Evolutionary conservation across 164 flowering plant genomes (phyloP), one percentile per base, ranked within the genome.

Genomic region (Chloranthus sessilifolius): DNA sequence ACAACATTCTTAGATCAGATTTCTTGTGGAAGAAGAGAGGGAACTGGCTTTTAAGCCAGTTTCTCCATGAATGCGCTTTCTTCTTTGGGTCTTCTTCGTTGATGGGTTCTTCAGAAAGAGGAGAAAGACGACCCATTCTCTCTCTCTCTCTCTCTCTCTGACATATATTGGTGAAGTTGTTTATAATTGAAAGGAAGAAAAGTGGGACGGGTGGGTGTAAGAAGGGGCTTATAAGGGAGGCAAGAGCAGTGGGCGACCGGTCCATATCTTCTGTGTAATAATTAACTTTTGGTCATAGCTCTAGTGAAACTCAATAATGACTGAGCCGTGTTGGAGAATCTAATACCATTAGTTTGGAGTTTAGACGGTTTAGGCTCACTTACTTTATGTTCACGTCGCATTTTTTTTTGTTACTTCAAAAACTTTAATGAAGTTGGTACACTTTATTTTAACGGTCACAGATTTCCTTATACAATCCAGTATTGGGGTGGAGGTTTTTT

Each of bases 41-140:
- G 43, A 81, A 51, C 33, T 75, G 85, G 53, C 47, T 68, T 28
- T 66, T 80, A 48, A 85, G 57, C 95, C 95, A 85, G 43, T 63
- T 68, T 25, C 66, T 40, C 87, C 87, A 82, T 51, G 72, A 47
- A 4, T 50, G 66, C 1, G 49, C 61, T 51, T 68, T 77, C 15
- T 55, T 67, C 2, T 29, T 47, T 2, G 31, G 24, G 43, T 65
- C 75, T 11, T 76, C 83, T 53, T 78, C 75, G 12, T 58, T 61
- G 15, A 63, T 54, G 53, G 87, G 95, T 28, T 77, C 89, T 56
- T 85, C 95, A 16, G 85, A 75, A 26, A 85, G 60, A 34, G 95
- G 80, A 5, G 88, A 80, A 1, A 85, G 79, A 20, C 87, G 78
- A 62, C 62, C 69, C 82, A 74, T 77, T 41, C 21, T 16, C 12